Conservation (phyloP, 305 asterid species). For the Salvia sclarea region DNA sequence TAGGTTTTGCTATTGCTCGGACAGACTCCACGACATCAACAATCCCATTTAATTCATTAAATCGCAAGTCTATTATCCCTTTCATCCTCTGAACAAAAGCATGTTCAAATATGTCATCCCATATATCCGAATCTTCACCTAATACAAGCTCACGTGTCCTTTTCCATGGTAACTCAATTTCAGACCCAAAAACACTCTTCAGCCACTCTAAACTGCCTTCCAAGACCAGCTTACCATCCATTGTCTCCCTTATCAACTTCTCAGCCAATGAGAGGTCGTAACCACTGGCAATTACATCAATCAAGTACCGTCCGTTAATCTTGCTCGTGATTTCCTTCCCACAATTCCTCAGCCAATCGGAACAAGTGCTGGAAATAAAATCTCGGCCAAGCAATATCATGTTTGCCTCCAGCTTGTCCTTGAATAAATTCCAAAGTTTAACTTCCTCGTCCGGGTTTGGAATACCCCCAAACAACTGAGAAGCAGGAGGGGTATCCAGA, state of each 20-base stretch:
- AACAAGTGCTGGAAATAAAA: slow-evolving; percentile 76
- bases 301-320: slow-evolving; percentile 72
- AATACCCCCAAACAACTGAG: slow-evolving; percentile 97
- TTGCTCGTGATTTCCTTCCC: slow-evolving; percentile 85
- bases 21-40: slow-evolving; percentile 74
- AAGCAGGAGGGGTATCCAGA: slow-evolving; percentile 91
- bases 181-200: slow-evolving; percentile 96
- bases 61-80: slow-evolving; percentile 65
- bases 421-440: slow-evolving; percentile 80
- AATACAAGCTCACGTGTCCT: slow-evolving; percentile 90
- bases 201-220: slow-evolving; percentile 99
- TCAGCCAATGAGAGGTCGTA: slow-evolving; percentile 89
- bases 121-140: slow-evolving; percentile 92
- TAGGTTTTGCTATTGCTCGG: slow-evolving; percentile 51
- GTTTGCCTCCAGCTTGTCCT: slow-evolving; percentile 74
- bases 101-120: slow-evolving; percentile 96
- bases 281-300: slow-evolving; percentile 82
- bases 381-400: slow-evolving; percentile 73
- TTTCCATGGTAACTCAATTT: slow-evolving; percentile 96
- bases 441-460: slow-evolving; percentile 94
- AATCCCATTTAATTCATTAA: slow-evolving; percentile 62
- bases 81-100: slow-evolving; percentile 95
- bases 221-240: slow-evolving; percentile 85
- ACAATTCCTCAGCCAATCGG: slow-evolving; percentile 90
- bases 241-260: slow-evolving; percentile 83